These are phyloP conservation scores for Solanum lycopersicoides DNA, from an alignment of 257 asterid genomes.

Conservation along the genomic window DNA sequence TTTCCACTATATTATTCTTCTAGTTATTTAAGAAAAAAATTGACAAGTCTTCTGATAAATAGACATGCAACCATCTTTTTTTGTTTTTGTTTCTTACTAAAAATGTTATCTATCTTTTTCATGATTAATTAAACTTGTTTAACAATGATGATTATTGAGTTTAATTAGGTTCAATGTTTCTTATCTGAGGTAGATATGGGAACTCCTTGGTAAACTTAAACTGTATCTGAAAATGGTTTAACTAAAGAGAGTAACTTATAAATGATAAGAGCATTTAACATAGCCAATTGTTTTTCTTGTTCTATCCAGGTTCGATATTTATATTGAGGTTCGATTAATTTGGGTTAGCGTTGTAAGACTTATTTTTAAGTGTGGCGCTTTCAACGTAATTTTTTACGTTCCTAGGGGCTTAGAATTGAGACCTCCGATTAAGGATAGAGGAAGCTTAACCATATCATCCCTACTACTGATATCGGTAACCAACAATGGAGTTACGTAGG, in stretches of 20 bases:
- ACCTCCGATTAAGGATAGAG: neutral
- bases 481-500: neutral
- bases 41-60: neutral
- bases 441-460: too few relatives aligned
- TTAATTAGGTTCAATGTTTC: neutral
- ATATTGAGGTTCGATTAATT: neutral
- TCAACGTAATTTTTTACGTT: rapidly evolving
- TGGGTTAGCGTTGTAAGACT: rapidly evolving
- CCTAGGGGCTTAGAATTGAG: neutral
- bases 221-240: neutral
- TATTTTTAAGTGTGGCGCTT: neutral
- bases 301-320: neutral
- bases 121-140: neutral
- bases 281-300: too few relatives aligned
- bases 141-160: neutral
- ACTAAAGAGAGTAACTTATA: neutral
- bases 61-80: neutral
- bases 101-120: neutral
- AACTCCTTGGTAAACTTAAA: neutral
- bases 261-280: neutral
- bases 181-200: neutral
- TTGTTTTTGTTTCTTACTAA: neutral
- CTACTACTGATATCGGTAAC: neutral
- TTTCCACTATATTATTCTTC: neutral
- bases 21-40: neutral